phyloP scores from a whole-genome alignment of 352 stramenopile genomes.

The Globisporangium polare region DNA sequence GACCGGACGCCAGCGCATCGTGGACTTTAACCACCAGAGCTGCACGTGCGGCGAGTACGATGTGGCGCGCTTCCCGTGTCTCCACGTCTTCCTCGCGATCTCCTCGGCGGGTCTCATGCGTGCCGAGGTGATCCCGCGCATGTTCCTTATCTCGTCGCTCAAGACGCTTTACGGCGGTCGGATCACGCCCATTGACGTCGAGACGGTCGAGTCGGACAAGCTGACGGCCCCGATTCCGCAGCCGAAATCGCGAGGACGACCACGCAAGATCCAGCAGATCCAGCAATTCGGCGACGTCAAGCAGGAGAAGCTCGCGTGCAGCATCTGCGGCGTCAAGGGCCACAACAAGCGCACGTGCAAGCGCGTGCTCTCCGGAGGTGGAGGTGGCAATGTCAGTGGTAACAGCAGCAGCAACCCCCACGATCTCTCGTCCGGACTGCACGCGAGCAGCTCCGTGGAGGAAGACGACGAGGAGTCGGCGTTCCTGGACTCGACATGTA shows the following conservation, averaged over 20 bases:
- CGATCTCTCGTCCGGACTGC: constrained; percentile 10
- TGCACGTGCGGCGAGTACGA: constrained; percentile 80
- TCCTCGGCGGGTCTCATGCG: constrained; percentile 58
- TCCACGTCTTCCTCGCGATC: constrained; percentile 75
- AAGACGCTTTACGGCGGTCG: constrained; percentile 67
- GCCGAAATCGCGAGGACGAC: constrained; percentile 53
- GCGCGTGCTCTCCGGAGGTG: constrained; percentile 18
- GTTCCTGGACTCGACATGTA: constrained; percentile 21
- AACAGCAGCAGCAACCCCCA: constrained; percentile 4
- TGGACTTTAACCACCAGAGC: constrained; percentile 71
- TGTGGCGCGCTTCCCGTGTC: constrained; percentile 64
- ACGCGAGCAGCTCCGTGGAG: constrained; percentile 3
- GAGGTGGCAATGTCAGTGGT: not conserved
- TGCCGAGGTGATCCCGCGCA: constrained; percentile 70
- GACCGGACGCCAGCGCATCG: constrained; percentile 55
- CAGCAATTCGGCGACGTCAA: constrained; percentile 67
- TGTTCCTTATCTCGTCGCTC: constrained; percentile 77
- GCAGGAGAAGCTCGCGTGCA: constrained; percentile 74
- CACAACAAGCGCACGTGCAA: constrained; percentile 87
- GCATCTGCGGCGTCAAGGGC: constrained; percentile 74
- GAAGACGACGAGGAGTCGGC: constrained; percentile 16
- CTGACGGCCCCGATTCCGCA: constrained; percentile 53
- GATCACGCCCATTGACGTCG: constrained; percentile 79
- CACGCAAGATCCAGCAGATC: constrained; percentile 79
- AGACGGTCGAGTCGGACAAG: constrained; percentile 53